phyloP scores from a whole-genome alignment of 257 asterid genomes.

The Marsdenia floribunda region DNA sequence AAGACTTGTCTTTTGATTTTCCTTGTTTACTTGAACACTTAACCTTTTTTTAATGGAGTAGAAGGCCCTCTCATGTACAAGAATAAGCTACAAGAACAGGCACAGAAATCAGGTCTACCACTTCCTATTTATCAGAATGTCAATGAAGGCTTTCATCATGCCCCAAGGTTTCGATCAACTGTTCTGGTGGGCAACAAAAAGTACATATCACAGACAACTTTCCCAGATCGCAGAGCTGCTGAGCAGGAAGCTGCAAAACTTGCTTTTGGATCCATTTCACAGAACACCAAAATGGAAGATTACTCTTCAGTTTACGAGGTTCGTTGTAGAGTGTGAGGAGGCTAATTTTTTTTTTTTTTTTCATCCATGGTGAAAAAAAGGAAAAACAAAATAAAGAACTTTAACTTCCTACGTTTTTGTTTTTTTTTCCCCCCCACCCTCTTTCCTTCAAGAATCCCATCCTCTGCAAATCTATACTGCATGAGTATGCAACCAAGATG shows the following conservation, averaged over 20 bases:
- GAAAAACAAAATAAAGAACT: not conserved
- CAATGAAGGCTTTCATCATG: constrained; percentile 28
- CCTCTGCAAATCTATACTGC: constrained; percentile 26
- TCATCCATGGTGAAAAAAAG: not conserved
- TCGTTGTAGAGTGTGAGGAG: not conserved
- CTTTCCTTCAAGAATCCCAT: constrained; percentile 18
- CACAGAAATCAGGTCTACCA: constrained; percentile 20
- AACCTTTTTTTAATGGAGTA: not conserved
- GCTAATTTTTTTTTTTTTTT: not conserved
- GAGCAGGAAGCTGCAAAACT: constrained; percentile 30
- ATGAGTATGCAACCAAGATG: constrained; percentile 29
- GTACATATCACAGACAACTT: constrained; percentile 18
- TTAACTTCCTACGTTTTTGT: not conserved
- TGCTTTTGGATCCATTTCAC: constrained; percentile 20
- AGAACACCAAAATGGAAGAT: constrained; percentile 6
- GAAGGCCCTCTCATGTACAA: constrained; percentile 20
- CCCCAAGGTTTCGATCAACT: constrained; percentile 23
- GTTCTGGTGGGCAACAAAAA: constrained; percentile 17
- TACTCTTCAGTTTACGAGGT: constrained; percentile 20
- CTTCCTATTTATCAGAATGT: constrained; percentile 19
- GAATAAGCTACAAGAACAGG: constrained; percentile 25
- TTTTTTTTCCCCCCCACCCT: too few species aligned
- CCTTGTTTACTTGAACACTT: not conserved
- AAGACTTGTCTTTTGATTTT: not conserved
- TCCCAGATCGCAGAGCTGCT: constrained; percentile 16